Conservation (phyloP, 352 stramenopile genomes). For the Thalassiosira mediterranea region DNA sequence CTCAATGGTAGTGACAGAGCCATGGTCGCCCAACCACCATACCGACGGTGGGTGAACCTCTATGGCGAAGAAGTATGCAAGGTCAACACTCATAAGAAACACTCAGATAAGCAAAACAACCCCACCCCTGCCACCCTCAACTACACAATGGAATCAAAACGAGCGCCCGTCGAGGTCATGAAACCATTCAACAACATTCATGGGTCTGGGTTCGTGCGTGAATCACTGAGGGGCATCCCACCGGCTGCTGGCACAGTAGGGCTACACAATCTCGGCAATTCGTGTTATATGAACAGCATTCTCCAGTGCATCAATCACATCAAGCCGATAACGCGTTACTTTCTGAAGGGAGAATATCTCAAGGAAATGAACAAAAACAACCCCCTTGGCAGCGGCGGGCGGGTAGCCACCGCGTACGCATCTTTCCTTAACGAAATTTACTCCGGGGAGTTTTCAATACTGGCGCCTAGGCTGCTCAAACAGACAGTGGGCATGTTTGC, state of each 20-base stretch:
- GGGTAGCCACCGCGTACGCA: conserved; percentile 93
- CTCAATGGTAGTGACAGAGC: no score
- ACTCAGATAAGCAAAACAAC: conserved; percentile 17
- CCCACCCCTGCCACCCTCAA: conserved; percentile 57
- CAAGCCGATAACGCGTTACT: conserved; percentile 91
- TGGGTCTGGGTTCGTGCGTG: conserved; percentile 75
- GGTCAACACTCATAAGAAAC: conserved; percentile 77
- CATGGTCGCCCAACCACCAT: conserved; percentile 52
- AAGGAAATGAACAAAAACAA: conserved; percentile 95
- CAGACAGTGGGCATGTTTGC: conserved; percentile 91
- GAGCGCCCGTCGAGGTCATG: conserved; percentile 72
- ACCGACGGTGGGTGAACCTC: conserved; percentile 79
- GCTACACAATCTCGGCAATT: conserved; percentile 88
- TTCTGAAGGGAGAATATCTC: conserved; percentile 91
- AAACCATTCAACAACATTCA: conserved; percentile 76
- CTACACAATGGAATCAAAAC: conserved; percentile 68
- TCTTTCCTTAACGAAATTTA: conserved; percentile 94
- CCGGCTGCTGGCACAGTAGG: conserved; percentile 81
- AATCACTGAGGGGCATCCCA: conserved; percentile 75
- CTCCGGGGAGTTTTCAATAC: conserved; percentile 91
- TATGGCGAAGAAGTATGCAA: conserved; percentile 84
- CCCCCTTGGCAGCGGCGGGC: conserved; percentile 93
- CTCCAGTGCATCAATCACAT: conserved; percentile 93
- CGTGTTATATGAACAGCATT: conserved; percentile 87
- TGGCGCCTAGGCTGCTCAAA: conserved; percentile 84